Base-by-base conservation (phyloP, 805 yeast genomes). In the Metschnikowia drakensbergensis region DNA sequence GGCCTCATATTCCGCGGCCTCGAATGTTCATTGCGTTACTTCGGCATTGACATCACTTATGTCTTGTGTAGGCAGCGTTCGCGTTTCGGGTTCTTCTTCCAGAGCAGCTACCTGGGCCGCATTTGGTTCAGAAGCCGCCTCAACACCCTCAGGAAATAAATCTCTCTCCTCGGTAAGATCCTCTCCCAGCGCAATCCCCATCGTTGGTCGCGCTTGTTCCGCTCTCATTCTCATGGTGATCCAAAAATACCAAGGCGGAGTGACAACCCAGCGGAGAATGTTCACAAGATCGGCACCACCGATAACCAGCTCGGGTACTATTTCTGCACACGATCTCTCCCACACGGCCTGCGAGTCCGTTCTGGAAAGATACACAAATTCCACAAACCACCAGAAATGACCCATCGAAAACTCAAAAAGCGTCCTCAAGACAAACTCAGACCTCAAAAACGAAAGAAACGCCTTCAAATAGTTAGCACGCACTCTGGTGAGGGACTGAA, bases 331-430 rank as follows among this genome's bases (percentile, higher is more conserved):
- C 9, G 43, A 23, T 13, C 7, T 31, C 29, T 40, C 43, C 43
- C 43, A 40, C 29, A 22, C 7, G 3, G 29, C 30, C 43, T 40
- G 43, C 5, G 43, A 22, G 9, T 30, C 6, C 11, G 43, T 40
- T 42, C 34, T 26, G 29, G 45, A 31, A 25, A 58, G 39, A 46
- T 58, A 51, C 45, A 53, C 56, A 30, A 58, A 59, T 13, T 62
- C 53, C 9, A 54, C 17, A 26, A 56, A 68, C 73, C 72, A 68
- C 71, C 71, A 68, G 28, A 59, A 33, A 48, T 68, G 72, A 5
- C 68, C 69, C 10, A 65, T 31, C 0, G 42, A 34, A 31, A 55
- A 49, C 39, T 56, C 59, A 10, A 58, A 40, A 22, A 54, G 37
- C 4, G 51, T 49, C 39, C 54, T 56, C 53, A 55, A 51, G 7